Evolutionary conservation across 441 rosid species (phyloP).

Genomic region (Cnidoscolus chayamansa): DNA sequence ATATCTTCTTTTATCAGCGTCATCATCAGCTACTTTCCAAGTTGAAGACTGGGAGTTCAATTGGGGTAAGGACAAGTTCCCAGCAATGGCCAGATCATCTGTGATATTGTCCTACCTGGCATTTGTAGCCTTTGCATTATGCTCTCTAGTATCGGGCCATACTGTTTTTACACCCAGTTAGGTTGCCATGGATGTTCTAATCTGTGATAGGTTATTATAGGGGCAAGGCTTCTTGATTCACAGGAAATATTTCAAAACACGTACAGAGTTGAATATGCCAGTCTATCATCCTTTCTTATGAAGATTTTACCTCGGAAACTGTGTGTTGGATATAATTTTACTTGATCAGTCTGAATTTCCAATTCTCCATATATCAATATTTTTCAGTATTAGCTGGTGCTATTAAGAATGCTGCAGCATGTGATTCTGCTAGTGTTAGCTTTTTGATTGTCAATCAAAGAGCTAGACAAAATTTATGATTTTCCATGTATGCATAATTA

Average conservation of each 20-base stretch:
- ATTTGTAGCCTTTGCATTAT: conserved; percentile 55
- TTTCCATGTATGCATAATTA: no score
- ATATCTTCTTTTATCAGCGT: conserved; percentile 83
- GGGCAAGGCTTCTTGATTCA: not conserved
- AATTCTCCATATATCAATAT: no score
- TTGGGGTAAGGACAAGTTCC: conserved; percentile 85
- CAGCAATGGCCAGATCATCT: conserved; percentile 72
- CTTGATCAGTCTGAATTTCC: not conserved
- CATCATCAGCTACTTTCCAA: conserved; percentile 76
- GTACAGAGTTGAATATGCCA: not conserved
- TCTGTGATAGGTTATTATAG: not conserved
- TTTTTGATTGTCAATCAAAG: no score
- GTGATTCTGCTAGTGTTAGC: no score
- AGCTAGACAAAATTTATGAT: no score
- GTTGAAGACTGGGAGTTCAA: conserved; percentile 83
- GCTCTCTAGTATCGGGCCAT: conserved; percentile 75
- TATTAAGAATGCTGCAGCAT: no score
- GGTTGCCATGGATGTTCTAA: not conserved
- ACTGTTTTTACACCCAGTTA: conserved; percentile 26
- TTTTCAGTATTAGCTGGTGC: no score
- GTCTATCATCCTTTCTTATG: not conserved
- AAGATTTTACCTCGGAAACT: not conserved
- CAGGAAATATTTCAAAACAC: not conserved
- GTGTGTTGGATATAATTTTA: not conserved
- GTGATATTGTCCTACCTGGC: conserved; percentile 62